Evolutionary conservation across 2,329 filamentous ascomycete genomes (phyloP).

Genomic region (Xylariaceae sp.): DNA sequence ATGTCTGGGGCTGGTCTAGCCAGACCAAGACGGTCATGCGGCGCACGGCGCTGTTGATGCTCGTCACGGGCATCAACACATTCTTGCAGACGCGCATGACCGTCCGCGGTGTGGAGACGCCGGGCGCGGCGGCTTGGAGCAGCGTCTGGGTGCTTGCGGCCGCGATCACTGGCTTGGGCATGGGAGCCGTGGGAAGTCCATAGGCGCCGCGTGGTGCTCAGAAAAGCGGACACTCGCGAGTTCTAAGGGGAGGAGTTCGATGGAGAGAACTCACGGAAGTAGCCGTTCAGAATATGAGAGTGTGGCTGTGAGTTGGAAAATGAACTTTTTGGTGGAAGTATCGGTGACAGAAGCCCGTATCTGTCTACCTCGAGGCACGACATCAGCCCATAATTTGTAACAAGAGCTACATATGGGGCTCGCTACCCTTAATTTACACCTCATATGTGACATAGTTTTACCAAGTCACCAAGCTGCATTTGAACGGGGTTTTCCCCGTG

Average conservation of each 20-base stretch:
- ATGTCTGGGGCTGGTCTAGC: conserved; percentile 64
- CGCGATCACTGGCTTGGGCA: conserved; percentile 51
- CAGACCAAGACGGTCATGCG: conserved; percentile 60
- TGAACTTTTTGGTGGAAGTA: too few species aligned
- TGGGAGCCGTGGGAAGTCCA: conserved; percentile 49
- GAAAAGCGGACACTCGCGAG: too few species aligned
- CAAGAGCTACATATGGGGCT: too few species aligned
- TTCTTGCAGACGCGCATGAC: conserved; percentile 63
- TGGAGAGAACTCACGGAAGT: too few species aligned
- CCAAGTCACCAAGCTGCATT: too few species aligned
- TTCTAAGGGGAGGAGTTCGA: too few species aligned
- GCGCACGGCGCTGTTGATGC: conserved; percentile 57
- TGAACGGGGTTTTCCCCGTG: too few species aligned
- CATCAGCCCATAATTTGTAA: neutral
- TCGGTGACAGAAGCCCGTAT: too few species aligned
- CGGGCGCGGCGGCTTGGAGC: conserved; percentile 70
- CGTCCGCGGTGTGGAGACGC: conserved; percentile 63
- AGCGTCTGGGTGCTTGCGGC: conserved; percentile 69
- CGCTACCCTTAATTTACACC: too few species aligned
- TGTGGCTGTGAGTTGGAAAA: too few species aligned
- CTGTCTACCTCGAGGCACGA: neutral
- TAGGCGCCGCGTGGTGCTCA: conserved; percentile 23
- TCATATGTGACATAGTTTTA: too few species aligned
- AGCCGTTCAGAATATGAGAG: too few species aligned
- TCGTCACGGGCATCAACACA: conserved; percentile 54